Percentiles rank a stretch among this genome's conserved stretches.
Conservation (phyloP, 768 basidiomycete species). For the Leccinellum rugosiceps region DNA sequence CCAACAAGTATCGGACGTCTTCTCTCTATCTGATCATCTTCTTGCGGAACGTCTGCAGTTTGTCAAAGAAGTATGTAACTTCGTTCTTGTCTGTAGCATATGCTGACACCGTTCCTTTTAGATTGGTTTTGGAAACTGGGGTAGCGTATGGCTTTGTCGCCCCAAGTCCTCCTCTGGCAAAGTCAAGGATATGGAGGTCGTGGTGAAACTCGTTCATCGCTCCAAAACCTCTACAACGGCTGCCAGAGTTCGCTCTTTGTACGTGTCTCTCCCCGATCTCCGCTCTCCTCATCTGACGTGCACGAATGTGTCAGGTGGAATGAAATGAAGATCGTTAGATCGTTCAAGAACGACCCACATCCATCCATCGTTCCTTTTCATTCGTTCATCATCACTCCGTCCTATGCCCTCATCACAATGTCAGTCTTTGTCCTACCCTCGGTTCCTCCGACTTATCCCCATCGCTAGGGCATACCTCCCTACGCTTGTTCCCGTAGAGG, state of each 20-base stretch:
- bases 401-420: slow-evolving; percentile 91
- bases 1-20: slow-evolving; percentile 49
- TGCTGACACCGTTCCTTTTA: slow-evolving; percentile 27
- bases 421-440: slow-evolving; percentile 38
- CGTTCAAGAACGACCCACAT: slow-evolving; percentile 81
- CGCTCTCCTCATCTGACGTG: slow-evolving; percentile 1
- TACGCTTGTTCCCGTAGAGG: slow-evolving; percentile 83
- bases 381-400: slow-evolving; percentile 90
- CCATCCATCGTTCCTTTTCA: slow-evolving; percentile 92
- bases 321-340: slow-evolving; percentile 93
- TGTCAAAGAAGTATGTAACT: slow-evolving; percentile 60
- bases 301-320: slow-evolving; percentile 66
- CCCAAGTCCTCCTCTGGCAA: slow-evolving; percentile 49
- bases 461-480: slow-evolving; percentile 76
- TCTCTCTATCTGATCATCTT: slow-evolving; percentile 70
- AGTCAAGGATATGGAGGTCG: slow-evolving; percentile 56
- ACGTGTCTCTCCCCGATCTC: slow-evolving; percentile 26
- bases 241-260: slow-evolving; percentile 87
- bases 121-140: slow-evolving; percentile 94
- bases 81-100: background rate
- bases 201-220: slow-evolving; percentile 92
- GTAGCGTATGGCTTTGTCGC: slow-evolving; percentile 79
- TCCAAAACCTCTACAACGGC: slow-evolving; percentile 78
- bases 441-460: slow-evolving; percentile 6
- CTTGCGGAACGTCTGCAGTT: slow-evolving; percentile 71